Percentiles rank a stretch among this genome's conserved stretches.
Conservation (phyloP, 1,284 basidiomycete genomes). For the Trichosporon sp. region DNA sequence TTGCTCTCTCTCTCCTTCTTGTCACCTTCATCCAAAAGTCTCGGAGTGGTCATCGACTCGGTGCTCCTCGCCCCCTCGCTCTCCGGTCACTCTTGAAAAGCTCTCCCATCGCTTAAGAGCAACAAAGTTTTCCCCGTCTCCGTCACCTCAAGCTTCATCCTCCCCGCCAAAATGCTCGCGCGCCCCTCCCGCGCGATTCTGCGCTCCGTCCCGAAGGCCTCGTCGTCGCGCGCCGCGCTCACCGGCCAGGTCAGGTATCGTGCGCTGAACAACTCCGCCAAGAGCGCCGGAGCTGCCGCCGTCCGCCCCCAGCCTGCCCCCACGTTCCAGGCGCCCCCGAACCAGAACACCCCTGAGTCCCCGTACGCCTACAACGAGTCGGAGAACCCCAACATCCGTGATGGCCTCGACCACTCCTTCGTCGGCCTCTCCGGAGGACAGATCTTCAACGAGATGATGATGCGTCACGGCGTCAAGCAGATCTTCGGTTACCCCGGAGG, state of each 20-base stretch:
- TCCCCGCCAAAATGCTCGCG: conserved; percentile 11
- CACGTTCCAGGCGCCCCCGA: conserved; percentile 43
- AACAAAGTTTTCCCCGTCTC: neutral
- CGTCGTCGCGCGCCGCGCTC: conserved; percentile 21
- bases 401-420: conserved; percentile 55
- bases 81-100: neutral
- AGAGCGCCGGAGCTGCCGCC: conserved; percentile 58
- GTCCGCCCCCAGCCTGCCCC: conserved; percentile 49
- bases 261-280: conserved; percentile 63
- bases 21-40: neutral
- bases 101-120: neutral
- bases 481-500: conserved; percentile 98
- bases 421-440: conserved; percentile 92
- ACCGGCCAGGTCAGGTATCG: conserved; percentile 28
- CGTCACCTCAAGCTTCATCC: neutral
- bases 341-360: conserved; percentile 34
- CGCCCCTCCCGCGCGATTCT: conserved; percentile 18
- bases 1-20: neutral
- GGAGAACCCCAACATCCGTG: conserved; percentile 19
- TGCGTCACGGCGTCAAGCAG: conserved; percentile 91
- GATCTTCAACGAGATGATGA: conserved; percentile 99
- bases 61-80: neutral
- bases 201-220: conserved; percentile 18
- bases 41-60: conserved; percentile 2
- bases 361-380: conserved; percentile 14